A percentile compares a stretch with the other conserved stretches of the same genome.
Conservation (phyloP, 177 flowering plant genomes). For the Vitis hybrid region DNA sequence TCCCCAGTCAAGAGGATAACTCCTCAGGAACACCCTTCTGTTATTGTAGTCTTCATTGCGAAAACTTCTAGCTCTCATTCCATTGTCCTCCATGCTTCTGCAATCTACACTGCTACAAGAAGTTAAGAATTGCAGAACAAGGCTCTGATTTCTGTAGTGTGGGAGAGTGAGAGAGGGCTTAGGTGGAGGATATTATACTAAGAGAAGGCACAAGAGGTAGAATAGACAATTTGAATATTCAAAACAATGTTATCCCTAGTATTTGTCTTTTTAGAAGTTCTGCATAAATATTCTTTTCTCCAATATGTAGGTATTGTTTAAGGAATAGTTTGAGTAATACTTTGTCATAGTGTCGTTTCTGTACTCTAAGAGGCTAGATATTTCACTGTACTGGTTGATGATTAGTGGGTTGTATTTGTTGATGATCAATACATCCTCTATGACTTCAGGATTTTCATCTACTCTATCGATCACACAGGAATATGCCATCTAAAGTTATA, state of each 20-base stretch:
- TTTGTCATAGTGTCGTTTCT: no score
- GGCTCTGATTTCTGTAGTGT: not conserved
- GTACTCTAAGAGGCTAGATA: no score
- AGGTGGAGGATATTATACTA: no score
- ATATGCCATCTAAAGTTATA: no score
- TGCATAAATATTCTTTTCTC: not conserved
- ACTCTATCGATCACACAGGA: no score
- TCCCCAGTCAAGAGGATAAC: conserved; percentile 66
- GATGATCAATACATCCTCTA: no score
- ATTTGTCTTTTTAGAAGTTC: not conserved
- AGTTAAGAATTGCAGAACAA: not conserved
- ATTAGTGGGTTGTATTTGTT: no score
- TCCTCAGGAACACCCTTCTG: conserved; percentile 64
- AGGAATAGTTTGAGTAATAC: no score
- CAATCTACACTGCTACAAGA: not conserved
- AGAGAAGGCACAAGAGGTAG: not conserved
- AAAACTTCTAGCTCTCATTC: conserved; percentile 45
- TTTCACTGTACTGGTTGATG: no score
- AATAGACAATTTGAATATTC: not conserved
- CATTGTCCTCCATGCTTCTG: conserved; percentile 26
- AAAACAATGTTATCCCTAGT: not conserved
- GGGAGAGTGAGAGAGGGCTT: not conserved
- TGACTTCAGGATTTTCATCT: no score
- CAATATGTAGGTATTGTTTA: no score
- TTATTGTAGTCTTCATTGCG: conserved; percentile 65